Percentiles rank a stretch among this genome's conserved stretches.
These are phyloP conservation scores for Stentor coeruleus DNA, from an alignment of 73 alveolate genomes.

Conservation along the genomic window DNA sequence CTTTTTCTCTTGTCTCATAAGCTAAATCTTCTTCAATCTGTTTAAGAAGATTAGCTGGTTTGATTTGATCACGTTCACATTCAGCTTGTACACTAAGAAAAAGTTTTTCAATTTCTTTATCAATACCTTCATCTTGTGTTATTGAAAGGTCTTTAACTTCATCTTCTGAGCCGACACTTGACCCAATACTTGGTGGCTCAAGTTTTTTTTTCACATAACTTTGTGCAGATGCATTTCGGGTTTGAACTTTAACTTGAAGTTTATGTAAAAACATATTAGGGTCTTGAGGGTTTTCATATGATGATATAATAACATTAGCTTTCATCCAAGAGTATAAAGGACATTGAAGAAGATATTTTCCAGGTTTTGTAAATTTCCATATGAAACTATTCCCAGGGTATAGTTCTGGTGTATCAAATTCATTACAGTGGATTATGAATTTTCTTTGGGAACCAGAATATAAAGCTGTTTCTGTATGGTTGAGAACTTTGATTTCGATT, in stretches of 20 bases:
- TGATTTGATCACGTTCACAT: neutral
- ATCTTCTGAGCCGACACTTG: neutral
- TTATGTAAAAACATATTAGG: neutral
- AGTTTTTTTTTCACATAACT: neutral
- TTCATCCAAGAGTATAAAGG: conserved; percentile 5
- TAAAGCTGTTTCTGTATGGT: neutral
- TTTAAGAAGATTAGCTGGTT: neutral
- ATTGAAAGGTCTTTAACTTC: neutral
- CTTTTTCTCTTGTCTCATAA: neutral
- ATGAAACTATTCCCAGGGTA: neutral
- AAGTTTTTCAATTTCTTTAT: conserved; percentile 4
- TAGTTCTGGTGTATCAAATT: neutral
- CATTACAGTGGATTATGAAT: neutral
- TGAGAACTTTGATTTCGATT: neutral
- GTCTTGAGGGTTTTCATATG: neutral
- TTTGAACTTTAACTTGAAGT: neutral
- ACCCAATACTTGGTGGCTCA: neutral
- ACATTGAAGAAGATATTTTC: neutral
- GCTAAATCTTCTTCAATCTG: neutral
- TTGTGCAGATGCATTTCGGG: neutral
- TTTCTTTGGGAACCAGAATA: neutral
- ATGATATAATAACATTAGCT: neutral
- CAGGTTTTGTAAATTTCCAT: neutral
- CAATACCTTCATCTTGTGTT: neutral
- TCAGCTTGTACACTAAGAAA: conserved; percentile 4